phyloP scores from a whole-genome alignment of 2,329 filamentous ascomycete species.

The Exophiala sideris region DNA sequence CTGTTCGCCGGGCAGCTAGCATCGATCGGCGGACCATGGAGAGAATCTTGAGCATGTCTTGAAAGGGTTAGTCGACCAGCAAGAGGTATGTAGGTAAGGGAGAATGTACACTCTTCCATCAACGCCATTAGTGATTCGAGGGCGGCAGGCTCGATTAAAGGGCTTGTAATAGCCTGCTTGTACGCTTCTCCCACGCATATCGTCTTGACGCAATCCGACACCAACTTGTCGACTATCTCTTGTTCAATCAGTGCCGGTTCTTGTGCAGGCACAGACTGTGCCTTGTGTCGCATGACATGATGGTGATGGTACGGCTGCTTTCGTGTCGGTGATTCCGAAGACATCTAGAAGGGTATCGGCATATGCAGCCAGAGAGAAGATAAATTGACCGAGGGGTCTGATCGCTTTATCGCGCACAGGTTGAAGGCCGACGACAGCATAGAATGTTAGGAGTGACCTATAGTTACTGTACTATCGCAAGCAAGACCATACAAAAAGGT shows the following conservation, averaged over 20 bases:
- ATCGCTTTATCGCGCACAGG: too few relatives aligned
- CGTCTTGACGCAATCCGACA: constrained; percentile 53
- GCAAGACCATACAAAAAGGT: not conserved
- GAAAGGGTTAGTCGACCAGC: constrained; percentile 23
- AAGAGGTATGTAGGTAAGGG: not conserved
- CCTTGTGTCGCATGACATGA: constrained; percentile 39
- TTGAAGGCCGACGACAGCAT: constrained; percentile 4
- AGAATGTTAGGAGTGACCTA: not conserved
- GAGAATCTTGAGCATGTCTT: constrained; percentile 49
- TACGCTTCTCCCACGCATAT: constrained; percentile 26
- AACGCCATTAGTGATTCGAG: constrained; percentile 55
- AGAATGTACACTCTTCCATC: constrained; percentile 57
- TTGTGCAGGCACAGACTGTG: constrained; percentile 29
- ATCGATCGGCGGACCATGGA: constrained; percentile 56
- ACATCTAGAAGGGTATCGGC: constrained; percentile 2
- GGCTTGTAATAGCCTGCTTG: constrained; percentile 23
- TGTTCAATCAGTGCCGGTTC: constrained; percentile 50
- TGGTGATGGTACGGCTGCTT: constrained; percentile 42
- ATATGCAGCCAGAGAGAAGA: not conserved
- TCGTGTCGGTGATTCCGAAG: constrained; percentile 4
- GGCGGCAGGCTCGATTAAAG: constrained; percentile 51
- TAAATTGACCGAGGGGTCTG: not conserved
- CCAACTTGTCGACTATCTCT: constrained; percentile 51
- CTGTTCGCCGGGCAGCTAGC: constrained; percentile 53
- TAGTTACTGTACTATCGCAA: too few relatives aligned